Percentiles rank a stretch among this genome's conserved stretches.
These are phyloP conservation scores for Cicer judaicum DNA, from an alignment of 306 rosid genomes.

Conservation along the genomic window DNA sequence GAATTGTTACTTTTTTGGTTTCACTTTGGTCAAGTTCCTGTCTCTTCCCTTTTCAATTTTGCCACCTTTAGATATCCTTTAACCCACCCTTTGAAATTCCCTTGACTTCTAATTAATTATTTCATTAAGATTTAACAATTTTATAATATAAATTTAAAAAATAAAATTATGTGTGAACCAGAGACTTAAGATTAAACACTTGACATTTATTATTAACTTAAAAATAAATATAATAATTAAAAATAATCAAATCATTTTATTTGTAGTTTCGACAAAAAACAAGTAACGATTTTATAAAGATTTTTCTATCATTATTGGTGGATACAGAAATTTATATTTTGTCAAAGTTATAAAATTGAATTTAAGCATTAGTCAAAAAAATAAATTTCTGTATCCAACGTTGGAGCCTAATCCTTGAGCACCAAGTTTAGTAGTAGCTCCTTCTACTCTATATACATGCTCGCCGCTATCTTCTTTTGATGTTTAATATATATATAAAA, in stretches of 20 bases:
- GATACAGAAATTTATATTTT: background rate
- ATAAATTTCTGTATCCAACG: too few species aligned
- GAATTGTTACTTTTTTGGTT: constrained; percentile 13
- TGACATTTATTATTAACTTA: background rate
- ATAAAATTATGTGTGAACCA: background rate
- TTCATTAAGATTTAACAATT: background rate
- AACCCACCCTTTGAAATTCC: constrained; percentile 30
- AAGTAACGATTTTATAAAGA: constrained; percentile 6
- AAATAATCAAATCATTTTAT: background rate
- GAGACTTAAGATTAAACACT: background rate
- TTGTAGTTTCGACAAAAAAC: background rate
- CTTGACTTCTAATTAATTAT: constrained; percentile 32
- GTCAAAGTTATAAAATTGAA: background rate
- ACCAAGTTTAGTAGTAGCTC: constrained; percentile 29
- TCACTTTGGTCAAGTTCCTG: constrained; percentile 30
- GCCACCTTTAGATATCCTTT: constrained; percentile 42
- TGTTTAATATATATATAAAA: too few species aligned
- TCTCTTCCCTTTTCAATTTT: constrained; percentile 31
- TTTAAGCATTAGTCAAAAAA: too few species aligned
- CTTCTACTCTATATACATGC: background rate
- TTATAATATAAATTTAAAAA: too few species aligned
- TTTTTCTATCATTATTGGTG: constrained; percentile 8
- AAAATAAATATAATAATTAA: background rate
- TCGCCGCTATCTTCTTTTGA: constrained; percentile 39
- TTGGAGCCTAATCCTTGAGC: constrained; percentile 36